phyloP scores from a whole-genome alignment of 2,329 filamentous ascomycete genomes.

The Penicillium psychrosexuale region DNA sequence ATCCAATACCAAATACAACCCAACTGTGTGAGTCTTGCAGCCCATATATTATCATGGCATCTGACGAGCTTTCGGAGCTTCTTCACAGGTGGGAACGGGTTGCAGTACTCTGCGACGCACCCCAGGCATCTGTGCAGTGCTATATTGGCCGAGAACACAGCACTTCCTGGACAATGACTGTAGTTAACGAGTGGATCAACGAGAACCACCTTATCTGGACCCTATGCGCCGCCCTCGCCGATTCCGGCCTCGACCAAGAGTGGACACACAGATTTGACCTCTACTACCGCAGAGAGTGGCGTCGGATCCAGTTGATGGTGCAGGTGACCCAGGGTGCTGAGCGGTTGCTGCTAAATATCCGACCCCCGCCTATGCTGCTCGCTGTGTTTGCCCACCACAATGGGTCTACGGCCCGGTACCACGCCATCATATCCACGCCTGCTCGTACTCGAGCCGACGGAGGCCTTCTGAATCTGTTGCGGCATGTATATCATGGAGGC shows the following conservation, averaged over 20 bases:
- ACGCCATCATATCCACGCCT: background rate
- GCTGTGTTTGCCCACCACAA: background rate
- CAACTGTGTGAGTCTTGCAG: background rate
- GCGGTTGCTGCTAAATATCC: background rate
- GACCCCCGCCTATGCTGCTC: background rate
- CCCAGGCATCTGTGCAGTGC: background rate
- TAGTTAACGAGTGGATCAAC: background rate
- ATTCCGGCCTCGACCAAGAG: background rate
- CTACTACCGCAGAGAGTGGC: background rate
- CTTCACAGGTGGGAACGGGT: background rate
- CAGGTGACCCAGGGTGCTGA: background rate
- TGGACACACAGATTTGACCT: background rate
- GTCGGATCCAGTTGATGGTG: background rate
- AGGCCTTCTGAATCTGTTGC: background rate
- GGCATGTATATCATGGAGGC: background rate
- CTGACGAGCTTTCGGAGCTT: background rate
- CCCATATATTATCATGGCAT: background rate
- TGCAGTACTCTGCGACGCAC: background rate
- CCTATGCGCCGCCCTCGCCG: background rate
- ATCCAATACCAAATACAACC: background rate
- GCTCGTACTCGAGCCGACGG: background rate
- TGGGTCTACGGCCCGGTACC: background rate
- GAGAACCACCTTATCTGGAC: background rate
- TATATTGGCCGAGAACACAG: background rate
- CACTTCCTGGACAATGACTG: background rate